These are phyloP conservation scores for Blastocystis hominis DNA, from an alignment of 352 stramenopile genomes.

Conservation along the genomic window DNA sequence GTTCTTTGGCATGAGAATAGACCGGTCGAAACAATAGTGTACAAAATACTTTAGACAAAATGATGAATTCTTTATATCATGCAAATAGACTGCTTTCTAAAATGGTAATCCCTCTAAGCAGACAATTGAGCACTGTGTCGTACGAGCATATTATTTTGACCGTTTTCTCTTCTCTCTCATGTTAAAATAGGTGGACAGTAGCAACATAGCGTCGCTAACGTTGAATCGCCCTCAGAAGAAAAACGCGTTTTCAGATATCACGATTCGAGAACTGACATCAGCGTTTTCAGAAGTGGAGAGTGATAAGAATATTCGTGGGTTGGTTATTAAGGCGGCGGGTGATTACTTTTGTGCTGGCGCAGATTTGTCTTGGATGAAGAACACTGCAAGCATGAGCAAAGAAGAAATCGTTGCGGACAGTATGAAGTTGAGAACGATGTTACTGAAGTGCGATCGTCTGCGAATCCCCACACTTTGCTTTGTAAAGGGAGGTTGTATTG, in stretches of 20 bases:
- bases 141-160: not conserved
- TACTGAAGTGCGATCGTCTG: not conserved
- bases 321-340: constrained; percentile 13
- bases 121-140: not conserved
- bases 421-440: constrained; percentile 46
- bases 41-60: not conserved
- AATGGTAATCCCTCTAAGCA: not conserved
- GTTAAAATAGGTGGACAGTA: not conserved
- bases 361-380: constrained; percentile 56
- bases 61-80: not conserved
- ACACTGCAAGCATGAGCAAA: constrained; percentile 40
- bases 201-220: not conserved
- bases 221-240: constrained; percentile 54
- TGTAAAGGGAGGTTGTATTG: constrained; percentile 45
- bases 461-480: constrained; percentile 30
- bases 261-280: constrained; percentile 26
- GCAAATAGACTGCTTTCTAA: not conserved
- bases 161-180: not conserved
- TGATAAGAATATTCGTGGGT: constrained; percentile 2
- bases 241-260: constrained; percentile 45
- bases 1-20: constrained; percentile 2
- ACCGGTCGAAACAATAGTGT: not conserved
- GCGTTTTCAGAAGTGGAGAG: not conserved
- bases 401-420: constrained; percentile 12
- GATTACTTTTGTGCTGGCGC: constrained; percentile 49